A percentile compares a stretch with the other conserved stretches of the same genome.
phyloP scores from a whole-genome alignment of 371 early-diverging fungal species.

The Homolaphlyctis polyrhiza region DNA sequence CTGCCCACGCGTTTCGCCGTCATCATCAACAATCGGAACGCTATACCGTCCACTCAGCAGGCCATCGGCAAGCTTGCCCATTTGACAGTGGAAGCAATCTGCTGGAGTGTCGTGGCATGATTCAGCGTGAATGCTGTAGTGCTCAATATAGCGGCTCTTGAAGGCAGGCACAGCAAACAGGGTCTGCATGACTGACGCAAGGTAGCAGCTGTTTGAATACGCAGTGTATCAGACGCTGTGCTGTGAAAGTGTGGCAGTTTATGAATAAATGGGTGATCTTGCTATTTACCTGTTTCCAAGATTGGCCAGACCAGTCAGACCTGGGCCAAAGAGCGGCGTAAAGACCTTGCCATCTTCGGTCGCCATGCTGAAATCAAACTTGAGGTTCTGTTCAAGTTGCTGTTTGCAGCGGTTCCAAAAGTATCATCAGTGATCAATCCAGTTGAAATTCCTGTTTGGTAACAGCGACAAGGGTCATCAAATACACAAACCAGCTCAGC shows the following conservation, averaged over 20 bases:
- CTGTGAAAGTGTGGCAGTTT: not conserved
- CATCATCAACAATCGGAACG: slow-evolving; percentile 13
- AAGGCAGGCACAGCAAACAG: slow-evolving; percentile 72
- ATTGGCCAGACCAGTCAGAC: slow-evolving; percentile 89
- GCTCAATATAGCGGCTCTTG: slow-evolving; percentile 45
- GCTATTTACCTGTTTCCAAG: slow-evolving; percentile 80
- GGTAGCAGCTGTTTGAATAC: slow-evolving; percentile 81
- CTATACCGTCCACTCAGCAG: slow-evolving; percentile 84
- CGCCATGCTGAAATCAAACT: slow-evolving; percentile 95
- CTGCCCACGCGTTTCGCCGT: slow-evolving; percentile 39
- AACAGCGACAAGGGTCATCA: too few relatives aligned
- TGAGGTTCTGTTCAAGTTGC: slow-evolving; percentile 92
- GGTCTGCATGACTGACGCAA: slow-evolving; percentile 89
- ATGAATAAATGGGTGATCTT: not conserved
- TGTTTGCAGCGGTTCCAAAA: too few relatives aligned
- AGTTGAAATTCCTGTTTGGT: too few relatives aligned
- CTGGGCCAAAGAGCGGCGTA: slow-evolving; percentile 79
- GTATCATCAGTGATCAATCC: not conserved
- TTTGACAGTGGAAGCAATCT: slow-evolving; percentile 81
- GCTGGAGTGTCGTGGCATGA: slow-evolving; percentile 62
- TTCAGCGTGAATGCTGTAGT: slow-evolving; percentile 52
- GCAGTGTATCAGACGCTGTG: too few relatives aligned
- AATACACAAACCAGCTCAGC: slow-evolving; percentile 67
- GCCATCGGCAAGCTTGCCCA: slow-evolving; percentile 86
- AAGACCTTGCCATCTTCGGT: slow-evolving; percentile 90